Evolutionary conservation across 2,329 filamentous ascomycete genomes (phyloP).

Genomic region (Annulohypoxylon truncatum): DNA sequence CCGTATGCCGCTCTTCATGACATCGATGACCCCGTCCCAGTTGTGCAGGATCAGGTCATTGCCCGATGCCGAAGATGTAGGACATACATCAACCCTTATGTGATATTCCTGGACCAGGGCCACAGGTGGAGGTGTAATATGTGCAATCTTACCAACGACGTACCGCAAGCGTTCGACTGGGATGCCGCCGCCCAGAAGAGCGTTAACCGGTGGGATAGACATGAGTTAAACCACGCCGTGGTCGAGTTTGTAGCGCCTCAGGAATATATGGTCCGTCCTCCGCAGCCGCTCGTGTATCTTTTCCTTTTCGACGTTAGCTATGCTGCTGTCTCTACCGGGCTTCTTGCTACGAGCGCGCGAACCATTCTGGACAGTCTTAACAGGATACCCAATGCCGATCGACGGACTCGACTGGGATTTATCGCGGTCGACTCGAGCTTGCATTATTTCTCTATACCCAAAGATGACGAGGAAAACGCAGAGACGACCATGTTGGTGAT

Average conservation of each 20-base stretch:
- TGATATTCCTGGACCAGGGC: constrained; percentile 94
- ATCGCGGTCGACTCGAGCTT: constrained; percentile 94
- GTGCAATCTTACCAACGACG: constrained; percentile 98
- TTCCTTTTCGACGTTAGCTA: constrained; percentile 97
- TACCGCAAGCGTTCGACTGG: constrained; percentile 99
- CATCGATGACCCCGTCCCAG: constrained; percentile 87
- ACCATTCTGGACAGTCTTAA: constrained; percentile 96
- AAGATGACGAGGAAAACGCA: constrained; percentile 84
- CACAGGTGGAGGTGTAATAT: constrained; percentile 99
- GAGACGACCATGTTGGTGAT: constrained; percentile 94
- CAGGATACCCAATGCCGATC: constrained; percentile 97
- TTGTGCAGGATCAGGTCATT: constrained; percentile 97
- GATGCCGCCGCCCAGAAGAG: constrained; percentile 91
- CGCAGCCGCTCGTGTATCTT: constrained; percentile 93
- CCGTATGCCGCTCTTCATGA: constrained; percentile 95
- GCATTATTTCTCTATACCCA: constrained; percentile 95
- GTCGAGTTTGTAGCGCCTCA: constrained; percentile 98
- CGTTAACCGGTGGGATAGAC: constrained; percentile 89
- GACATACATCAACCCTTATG: constrained; percentile 98
- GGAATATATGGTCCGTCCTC: constrained; percentile 99
- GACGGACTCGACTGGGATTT: constrained; percentile 91
- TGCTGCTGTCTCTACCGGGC: constrained; percentile 86
- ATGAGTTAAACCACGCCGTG: constrained; percentile 95
- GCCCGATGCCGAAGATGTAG: constrained; percentile 94
- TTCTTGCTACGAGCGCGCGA: constrained; percentile 90